Conservation (phyloP, 441 rosid genomes). For the Macaranga tanarius region DNA sequence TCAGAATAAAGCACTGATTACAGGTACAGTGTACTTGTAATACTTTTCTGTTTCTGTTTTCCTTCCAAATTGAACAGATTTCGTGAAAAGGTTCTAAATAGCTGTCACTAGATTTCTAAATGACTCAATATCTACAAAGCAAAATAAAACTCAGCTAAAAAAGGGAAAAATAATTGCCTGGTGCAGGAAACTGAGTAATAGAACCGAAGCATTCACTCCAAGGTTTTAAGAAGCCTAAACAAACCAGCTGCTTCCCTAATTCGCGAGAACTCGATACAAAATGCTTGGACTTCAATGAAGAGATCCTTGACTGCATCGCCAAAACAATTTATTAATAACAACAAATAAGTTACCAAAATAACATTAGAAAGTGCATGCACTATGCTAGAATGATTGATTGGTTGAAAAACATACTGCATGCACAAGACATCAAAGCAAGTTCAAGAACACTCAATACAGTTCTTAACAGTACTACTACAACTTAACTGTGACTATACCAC, state of each 20-base stretch:
- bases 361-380: background rate
- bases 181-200: no score
- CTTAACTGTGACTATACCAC: background rate
- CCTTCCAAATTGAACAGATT: no score
- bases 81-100: no score
- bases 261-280: conserved; percentile 94
- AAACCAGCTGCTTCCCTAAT: conserved; percentile 90
- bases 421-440: background rate
- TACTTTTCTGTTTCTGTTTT: no score
- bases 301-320: conserved; percentile 78
- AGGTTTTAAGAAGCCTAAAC: conserved; percentile 84
- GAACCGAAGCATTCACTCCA: conserved; percentile 44
- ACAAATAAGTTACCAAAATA: background rate
- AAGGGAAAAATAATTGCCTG: no score
- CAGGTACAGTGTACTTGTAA: no score
- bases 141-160: no score
- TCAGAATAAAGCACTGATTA: no score
- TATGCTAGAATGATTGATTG: background rate
- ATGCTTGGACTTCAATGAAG: conserved; percentile 95
- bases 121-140: no score
- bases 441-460: background rate
- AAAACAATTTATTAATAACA: conserved; percentile 11
- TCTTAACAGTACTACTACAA: background rate
- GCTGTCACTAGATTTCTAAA: no score
- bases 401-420: background rate